Base-by-base conservation (phyloP, 2,329 filamentous ascomycete species). In the Ophiosphaerella korrae region DNA sequence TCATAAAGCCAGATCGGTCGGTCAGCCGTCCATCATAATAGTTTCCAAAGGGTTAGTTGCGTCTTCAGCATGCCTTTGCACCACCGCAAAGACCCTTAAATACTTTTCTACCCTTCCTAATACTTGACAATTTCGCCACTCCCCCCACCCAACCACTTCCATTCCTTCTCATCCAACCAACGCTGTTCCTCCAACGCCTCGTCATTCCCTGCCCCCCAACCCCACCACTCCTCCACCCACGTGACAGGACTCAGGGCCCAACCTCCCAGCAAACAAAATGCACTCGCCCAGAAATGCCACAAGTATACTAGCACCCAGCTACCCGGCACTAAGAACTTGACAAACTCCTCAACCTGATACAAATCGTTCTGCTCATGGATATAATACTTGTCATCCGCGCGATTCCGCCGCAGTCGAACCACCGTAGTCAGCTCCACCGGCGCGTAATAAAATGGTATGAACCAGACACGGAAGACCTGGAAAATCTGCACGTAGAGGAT, bases 341-440 rank as follows among this genome's bases (percentile, higher is more conserved):
- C 77, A 55, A 87, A 87, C 60, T 96, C 88, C 42, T 85, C 87
- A 1, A 85, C 79, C 64, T 93, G 89, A 66, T 96, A 96, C 7
- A 92, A 75, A 67, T 96, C 91, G 58, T 95, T 86, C 69, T 96
- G 92, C 14, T 80, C 82, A 6, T 79, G 73, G 56, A 96, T 92
- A 68, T 87, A 89, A 75, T 92, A 94, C 50, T 80, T 81, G 18
- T 64, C 73, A 33, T 63, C 54, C 5, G 43, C 43, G n/a, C 54
- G 52, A 43, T 78, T 73, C 13, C 80, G 79, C 2, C 78, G 78
- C 13, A 93, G 82, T 34, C 82, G 76, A 3, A 93, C 76, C 24
- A 91, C 84, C 0, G 86, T 86, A 13, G 88, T 86, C 9, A 93
- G 82, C 6, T 80, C 78, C 12, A 90, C 88, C 1, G 82, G 80